phyloP scores from a whole-genome alignment of 2,329 filamentous ascomycete genomes.

The Pestalotiopsis fici region DNA sequence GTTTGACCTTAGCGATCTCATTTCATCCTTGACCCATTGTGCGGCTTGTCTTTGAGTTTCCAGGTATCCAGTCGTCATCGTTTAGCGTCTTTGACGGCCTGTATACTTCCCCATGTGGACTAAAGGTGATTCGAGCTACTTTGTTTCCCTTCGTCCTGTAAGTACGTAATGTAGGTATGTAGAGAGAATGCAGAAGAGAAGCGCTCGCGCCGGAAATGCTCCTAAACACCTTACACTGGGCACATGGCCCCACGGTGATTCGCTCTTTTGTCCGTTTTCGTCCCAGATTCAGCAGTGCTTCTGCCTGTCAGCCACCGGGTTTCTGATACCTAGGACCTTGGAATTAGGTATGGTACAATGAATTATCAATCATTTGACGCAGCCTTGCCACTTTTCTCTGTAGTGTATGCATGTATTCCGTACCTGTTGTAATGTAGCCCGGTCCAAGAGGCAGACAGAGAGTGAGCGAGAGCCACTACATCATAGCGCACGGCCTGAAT shows the following conservation, averaged over 20 bases:
- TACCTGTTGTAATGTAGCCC: neutral
- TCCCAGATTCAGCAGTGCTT: slow-evolving; percentile 6
- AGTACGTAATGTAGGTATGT: neutral
- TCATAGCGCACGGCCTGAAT: slow-evolving; percentile 10
- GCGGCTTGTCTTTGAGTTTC: neutral
- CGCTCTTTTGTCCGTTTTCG: slow-evolving; percentile 11
- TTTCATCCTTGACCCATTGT: neutral
- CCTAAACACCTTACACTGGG: neutral
- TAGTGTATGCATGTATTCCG: neutral
- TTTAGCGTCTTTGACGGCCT: neutral
- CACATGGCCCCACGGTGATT: slow-evolving; percentile 1
- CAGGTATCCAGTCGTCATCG: neutral
- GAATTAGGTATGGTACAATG: neutral
- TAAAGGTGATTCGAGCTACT: neutral
- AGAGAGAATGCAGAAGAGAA: neutral
- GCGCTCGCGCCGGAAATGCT: neutral
- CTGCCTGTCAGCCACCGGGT: slow-evolving; percentile 2
- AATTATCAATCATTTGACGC: neutral
- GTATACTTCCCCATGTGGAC: neutral
- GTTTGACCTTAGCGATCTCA: neutral
- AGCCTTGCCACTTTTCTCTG: neutral
- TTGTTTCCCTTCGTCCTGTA: neutral
- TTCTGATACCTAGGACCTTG: neutral
- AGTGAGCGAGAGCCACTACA: slow-evolving; percentile 1
- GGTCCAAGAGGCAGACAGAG: neutral